Percentiles rank a stretch among this genome's conserved stretches.
Conservation (phyloP, 1,284 basidiomycete genomes). For the Volvariella surrecta region DNA sequence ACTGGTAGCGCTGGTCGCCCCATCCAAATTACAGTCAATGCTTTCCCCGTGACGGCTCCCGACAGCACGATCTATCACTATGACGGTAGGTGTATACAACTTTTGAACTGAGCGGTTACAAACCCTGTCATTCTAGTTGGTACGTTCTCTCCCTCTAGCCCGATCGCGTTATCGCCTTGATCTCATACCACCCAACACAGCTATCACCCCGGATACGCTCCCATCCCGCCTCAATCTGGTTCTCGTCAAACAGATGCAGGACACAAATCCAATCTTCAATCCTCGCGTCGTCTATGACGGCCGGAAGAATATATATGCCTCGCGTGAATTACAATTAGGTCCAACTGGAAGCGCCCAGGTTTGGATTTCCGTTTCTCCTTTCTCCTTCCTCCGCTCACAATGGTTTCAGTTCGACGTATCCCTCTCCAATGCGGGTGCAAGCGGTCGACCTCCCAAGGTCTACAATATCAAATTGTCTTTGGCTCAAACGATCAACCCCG, state of each 20-base stretch:
- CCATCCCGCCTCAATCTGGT: slow-evolving; percentile 54
- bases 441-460: slow-evolving; percentile 41
- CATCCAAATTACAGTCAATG: slow-evolving; percentile 50
- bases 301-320: slow-evolving; percentile 61
- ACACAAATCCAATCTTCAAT: slow-evolving; percentile 43
- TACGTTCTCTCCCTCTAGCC: slow-evolving; percentile 24
- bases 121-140: slow-evolving; percentile 35
- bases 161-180: background rate
- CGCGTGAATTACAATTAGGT: slow-evolving; percentile 42
- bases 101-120: background rate
- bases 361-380: slow-evolving; percentile 3
- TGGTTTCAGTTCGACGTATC: slow-evolving; percentile 45
- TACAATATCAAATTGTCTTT: slow-evolving; percentile 55
- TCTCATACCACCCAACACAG: slow-evolving; percentile 18
- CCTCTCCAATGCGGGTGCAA: slow-evolving; percentile 26
- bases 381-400: background rate
- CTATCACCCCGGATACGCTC: slow-evolving; percentile 45
- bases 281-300: slow-evolving; percentile 64
- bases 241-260: slow-evolving; percentile 51
- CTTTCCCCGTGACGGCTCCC: slow-evolving; percentile 46
- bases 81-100: slow-evolving; percentile 42
- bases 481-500: slow-evolving; percentile 52
- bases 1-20: slow-evolving; percentile 47
- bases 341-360: slow-evolving; percentile 34
- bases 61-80: slow-evolving; percentile 59